These are phyloP conservation scores for Stachybotrys echinatus DNA, from an alignment of 2,329 filamentous ascomycete species.

Conservation along the genomic window DNA sequence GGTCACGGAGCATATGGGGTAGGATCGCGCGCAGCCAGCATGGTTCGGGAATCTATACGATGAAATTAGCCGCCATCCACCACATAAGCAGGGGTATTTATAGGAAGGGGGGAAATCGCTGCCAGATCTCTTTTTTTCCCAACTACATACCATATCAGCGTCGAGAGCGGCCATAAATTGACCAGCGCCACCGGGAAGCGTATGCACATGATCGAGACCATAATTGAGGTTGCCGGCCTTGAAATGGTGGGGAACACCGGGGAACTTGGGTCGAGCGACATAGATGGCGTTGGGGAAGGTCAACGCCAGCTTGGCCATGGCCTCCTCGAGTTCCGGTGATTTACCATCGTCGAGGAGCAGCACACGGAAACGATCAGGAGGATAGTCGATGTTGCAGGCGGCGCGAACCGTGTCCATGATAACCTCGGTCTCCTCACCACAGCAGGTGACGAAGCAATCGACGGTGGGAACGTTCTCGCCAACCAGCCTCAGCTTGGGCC, in stretches of 20 bases:
- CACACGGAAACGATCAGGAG: conserved; percentile 45
- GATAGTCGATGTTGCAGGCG: conserved; percentile 51
- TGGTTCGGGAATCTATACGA: conserved; percentile 49
- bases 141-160: conserved; percentile 52
- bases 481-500: conserved; percentile 47
- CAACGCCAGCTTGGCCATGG: conserved; percentile 28
- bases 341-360: conserved; percentile 51
- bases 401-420: conserved; percentile 53
- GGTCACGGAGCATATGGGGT: conserved; percentile 54
- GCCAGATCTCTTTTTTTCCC: background rate
- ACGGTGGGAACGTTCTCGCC: conserved; percentile 47
- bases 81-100: background rate
- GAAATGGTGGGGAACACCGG: conserved; percentile 48
- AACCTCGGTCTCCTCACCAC: conserved; percentile 50
- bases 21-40: conserved; percentile 54
- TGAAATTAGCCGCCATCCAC: background rate
- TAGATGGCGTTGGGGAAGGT: conserved; percentile 47
- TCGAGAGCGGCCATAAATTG: conserved; percentile 59
- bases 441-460: conserved; percentile 53
- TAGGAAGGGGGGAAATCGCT: background rate
- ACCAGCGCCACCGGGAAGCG: conserved; percentile 48
- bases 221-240: conserved; percentile 63
- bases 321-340: conserved; percentile 34
- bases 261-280: conserved; percentile 43
- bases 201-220: conserved; percentile 43